These are phyloP conservation scores for Coniochaeta sp. DNA, from an alignment of 2,329 filamentous ascomycete genomes.

Conservation along the genomic window DNA sequence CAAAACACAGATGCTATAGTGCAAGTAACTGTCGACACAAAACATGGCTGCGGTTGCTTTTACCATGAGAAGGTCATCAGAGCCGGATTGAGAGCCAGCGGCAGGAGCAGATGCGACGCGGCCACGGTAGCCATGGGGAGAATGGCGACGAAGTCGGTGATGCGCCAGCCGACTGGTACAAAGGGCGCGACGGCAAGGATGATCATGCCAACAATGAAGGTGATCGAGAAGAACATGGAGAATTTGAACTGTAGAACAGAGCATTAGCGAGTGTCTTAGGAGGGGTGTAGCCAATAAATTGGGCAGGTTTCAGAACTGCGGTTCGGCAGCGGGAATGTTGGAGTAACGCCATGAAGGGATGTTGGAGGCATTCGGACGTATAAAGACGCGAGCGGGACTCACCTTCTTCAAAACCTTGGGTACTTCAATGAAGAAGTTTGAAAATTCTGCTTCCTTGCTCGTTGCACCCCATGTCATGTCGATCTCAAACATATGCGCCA, in stretches of 20 bases:
- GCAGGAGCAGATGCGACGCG: conserved; percentile 61
- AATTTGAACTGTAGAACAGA: conserved; percentile 57
- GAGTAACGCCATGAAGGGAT: background rate
- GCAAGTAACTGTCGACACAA: background rate
- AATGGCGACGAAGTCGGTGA: conserved; percentile 68
- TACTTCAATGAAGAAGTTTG: conserved; percentile 80
- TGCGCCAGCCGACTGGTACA: conserved; percentile 58
- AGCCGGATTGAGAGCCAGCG: conserved; percentile 69
- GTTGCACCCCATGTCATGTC: conserved; percentile 85
- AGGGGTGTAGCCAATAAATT: background rate
- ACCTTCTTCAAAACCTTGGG: conserved; percentile 72
- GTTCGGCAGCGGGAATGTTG: background rate
- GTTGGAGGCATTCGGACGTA: conserved; percentile 13
- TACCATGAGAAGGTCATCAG: conserved; percentile 76
- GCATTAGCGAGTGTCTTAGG: conserved; percentile 4
- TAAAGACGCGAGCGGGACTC: conserved; percentile 25
- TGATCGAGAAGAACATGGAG: conserved; percentile 54
- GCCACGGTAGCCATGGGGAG: conserved; percentile 68
- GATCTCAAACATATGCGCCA: conserved; percentile 78
- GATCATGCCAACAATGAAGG: conserved; percentile 55
- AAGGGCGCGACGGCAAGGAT: conserved; percentile 57
- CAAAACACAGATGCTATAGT: background rate
- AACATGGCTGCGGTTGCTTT: conserved; percentile 5
- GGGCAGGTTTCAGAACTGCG: background rate
- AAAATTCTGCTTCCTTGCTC: conserved; percentile 72